A percentile compares a stretch with the other conserved stretches of the same genome.
phyloP scores from a whole-genome alignment of 495 filamentous ascomycete genomes.

The Podospora conica region DNA sequence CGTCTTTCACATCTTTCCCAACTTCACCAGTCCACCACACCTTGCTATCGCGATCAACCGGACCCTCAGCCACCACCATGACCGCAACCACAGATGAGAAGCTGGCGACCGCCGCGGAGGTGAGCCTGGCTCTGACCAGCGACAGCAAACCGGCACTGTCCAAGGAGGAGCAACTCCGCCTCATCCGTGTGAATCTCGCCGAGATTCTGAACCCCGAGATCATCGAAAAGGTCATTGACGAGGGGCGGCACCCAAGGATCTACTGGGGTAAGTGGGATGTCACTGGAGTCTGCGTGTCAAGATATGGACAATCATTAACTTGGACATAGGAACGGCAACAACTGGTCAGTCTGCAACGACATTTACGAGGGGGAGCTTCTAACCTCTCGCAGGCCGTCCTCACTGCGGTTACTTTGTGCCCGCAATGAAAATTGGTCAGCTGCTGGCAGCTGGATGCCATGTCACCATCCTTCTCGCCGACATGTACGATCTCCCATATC shows the following conservation, averaged over 20 bases:
- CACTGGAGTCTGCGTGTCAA: neutral
- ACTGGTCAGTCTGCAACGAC: conserved; percentile 71
- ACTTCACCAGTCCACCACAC: neutral
- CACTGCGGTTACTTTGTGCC: conserved; percentile 69
- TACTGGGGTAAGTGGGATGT: conserved; percentile 66
- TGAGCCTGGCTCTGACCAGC: conserved; percentile 10
- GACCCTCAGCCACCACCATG: neutral
- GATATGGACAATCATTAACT: neutral
- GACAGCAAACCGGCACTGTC: conserved; percentile 6
- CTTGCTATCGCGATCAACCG: neutral
- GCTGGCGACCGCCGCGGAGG: conserved; percentile 16
- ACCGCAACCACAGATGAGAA: conserved; percentile 9
- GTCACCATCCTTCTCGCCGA: conserved; percentile 79
- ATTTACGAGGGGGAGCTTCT: neutral
- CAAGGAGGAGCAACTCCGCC: conserved; percentile 43
- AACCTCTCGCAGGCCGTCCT: conserved; percentile 17
- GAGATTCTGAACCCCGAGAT: conserved; percentile 85
- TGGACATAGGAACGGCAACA: conserved; percentile 61
- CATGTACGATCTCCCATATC: conserved; percentile 25
- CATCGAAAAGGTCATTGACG: conserved; percentile 65
- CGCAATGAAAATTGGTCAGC: conserved; percentile 81
- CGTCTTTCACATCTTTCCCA: conserved; percentile 1
- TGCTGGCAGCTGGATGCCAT: conserved; percentile 76
- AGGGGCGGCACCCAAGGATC: conserved; percentile 64
- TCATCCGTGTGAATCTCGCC: conserved; percentile 75